Evolutionary conservation across 2,329 filamentous ascomycete species (phyloP).

Genomic region (Alternaria ventricosa): DNA sequence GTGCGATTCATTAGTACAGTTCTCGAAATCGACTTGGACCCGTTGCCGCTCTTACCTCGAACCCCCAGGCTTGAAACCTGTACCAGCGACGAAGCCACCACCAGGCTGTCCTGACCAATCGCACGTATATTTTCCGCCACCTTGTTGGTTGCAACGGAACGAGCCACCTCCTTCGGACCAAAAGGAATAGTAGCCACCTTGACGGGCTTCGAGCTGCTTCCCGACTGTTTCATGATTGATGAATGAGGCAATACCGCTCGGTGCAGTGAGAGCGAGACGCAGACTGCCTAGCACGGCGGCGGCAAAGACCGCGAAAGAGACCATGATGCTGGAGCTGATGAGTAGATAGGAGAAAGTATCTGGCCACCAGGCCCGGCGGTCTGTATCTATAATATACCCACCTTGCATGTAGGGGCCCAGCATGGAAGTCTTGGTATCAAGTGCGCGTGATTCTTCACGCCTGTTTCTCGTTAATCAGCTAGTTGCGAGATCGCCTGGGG

Average conservation of each 20-base stretch:
- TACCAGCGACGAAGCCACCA: slow-evolving; percentile 33
- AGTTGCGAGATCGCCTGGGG: neutral
- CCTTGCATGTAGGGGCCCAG: neutral
- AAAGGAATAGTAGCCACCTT: slow-evolving; percentile 60
- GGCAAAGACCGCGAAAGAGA: slow-evolving; percentile 1
- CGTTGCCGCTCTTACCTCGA: slow-evolving; percentile 49
- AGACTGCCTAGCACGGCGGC: neutral
- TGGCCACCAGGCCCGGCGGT: neutral
- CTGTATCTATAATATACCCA: neutral
- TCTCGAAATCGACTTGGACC: neutral
- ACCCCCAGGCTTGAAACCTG: slow-evolving; percentile 48
- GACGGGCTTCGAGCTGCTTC: slow-evolving; percentile 12
- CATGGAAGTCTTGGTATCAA: neutral
- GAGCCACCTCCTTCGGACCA: slow-evolving; percentile 59
- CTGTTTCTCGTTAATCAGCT: slow-evolving; percentile 1
- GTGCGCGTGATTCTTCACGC: neutral
- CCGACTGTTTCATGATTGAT: slow-evolving; percentile 14
- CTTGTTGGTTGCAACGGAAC: slow-evolving; percentile 29
- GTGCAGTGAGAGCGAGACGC: neutral
- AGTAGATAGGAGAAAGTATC: neutral
- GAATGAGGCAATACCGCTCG: neutral
- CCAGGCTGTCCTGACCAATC: slow-evolving; percentile 22
- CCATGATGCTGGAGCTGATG: neutral
- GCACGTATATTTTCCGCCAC: slow-evolving; percentile 29
- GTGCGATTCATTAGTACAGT: neutral